Evolutionary conservation across 192 early-diverging fungal species (phyloP), one percentile per base, ranked within the genome.

Genomic region (Coemansia sp.): DNA sequence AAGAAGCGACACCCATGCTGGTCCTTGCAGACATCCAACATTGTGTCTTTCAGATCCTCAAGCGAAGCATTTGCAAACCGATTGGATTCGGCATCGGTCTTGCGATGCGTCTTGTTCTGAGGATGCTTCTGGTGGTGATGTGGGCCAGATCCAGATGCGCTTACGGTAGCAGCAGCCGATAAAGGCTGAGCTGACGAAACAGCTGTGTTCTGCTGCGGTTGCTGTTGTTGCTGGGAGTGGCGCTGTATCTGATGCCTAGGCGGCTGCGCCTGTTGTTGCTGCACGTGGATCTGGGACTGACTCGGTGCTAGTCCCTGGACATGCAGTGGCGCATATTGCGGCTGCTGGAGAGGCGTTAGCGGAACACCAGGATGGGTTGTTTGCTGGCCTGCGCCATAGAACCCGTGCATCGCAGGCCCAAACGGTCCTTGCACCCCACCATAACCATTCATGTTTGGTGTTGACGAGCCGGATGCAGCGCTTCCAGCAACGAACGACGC

Each of bases 1-100:
- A 95, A 73, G 66, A 88, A 95, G 36, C 94, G 84, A 73, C 94
- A 95, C 6, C 94, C 94, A 63, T 93, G 86, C 70, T 95, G 94
- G 68, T 95, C 94, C 73, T 93, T 93, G 81, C 90, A 93, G 9
- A 95, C 76, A 7, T 87, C 78, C 62, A 90, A 90, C 13, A 94
- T 89, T 46, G 91, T 83, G 42, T 90, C 91, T 5, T 88, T 75
- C 41, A 92, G 84, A 12, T 90, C 88, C 41, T 92, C 89, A 16
- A 95, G 72, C 16, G 78, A 51, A 5, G 85, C 83, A 39, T 88
- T 89, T 10, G 85, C 71, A 67, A 91, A 95, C 18, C 91, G 87
- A 69, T 89, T 92, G 18, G 75, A 77, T 55, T 87, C 86, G 47
- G 61, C 41, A 6, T 83, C 75, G 63, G 65, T 66, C 60, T 69